phyloP scores from a whole-genome alignment of 2,329 filamentous ascomycete species.

The Fusarium clavum region DNA sequence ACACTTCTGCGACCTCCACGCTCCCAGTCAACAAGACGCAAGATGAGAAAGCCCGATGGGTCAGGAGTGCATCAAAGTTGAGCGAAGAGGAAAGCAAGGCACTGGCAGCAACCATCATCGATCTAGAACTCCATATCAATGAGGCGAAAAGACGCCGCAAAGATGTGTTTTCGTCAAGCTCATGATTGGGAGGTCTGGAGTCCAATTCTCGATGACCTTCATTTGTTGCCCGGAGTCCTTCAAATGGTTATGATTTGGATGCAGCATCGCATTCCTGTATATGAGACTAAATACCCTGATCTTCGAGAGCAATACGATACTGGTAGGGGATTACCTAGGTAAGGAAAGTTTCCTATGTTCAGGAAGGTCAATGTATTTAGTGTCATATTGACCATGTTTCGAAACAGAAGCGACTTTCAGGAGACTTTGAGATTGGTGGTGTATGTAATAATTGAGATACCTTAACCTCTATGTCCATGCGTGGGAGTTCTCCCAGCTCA shows the following conservation, averaged over 20 bases:
- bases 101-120: neutral
- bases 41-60: neutral
- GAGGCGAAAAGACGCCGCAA: neutral
- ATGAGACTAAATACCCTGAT: neutral
- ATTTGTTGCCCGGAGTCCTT: neutral
- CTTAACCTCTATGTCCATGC: neutral
- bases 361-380: neutral
- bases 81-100: neutral
- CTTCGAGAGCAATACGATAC: neutral
- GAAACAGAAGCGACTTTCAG: neutral
- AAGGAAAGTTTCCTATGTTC: neutral
- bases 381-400: neutral
- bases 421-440: neutral
- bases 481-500: neutral
- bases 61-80: neutral
- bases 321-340: neutral
- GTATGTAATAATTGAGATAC: neutral
- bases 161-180: neutral
- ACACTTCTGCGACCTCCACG: neutral
- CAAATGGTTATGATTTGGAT: neutral
- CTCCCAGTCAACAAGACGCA: neutral
- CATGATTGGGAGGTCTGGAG: neutral
- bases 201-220: neutral
- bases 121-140: neutral
- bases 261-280: constrained; percentile 19